These are phyloP conservation scores for Aegilops tauschii DNA, from an alignment of 176 grass and related monocot species.

Conservation along the genomic window DNA sequence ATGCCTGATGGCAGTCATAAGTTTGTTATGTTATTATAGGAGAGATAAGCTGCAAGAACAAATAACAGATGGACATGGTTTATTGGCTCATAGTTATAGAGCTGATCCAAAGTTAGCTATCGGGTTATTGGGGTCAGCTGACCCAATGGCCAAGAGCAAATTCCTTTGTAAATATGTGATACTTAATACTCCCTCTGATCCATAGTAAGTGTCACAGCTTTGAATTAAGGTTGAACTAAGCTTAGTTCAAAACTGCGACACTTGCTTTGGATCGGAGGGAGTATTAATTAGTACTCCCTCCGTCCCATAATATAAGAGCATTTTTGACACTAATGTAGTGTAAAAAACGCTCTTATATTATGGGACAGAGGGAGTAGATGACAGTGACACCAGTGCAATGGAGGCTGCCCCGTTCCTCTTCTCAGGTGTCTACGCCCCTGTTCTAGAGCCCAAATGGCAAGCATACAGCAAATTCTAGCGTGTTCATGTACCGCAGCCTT, in stretches of 20 bases:
- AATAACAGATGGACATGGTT: constrained; percentile 5
- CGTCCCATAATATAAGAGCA: too few relatives aligned
- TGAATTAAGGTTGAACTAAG: too few relatives aligned
- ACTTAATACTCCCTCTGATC: not conserved
- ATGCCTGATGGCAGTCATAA: not conserved
- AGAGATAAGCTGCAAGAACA: not conserved
- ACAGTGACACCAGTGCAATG: not conserved
- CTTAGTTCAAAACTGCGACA: too few relatives aligned
- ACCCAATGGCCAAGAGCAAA: not conserved
- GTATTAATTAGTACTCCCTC: not conserved
- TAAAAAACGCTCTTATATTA: too few relatives aligned
- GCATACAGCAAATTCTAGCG: not conserved
- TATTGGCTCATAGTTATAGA: not conserved
- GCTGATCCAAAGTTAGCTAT: not conserved
- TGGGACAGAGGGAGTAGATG: not conserved
- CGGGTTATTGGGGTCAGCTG: not conserved
- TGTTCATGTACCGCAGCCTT: not conserved
- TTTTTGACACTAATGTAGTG: too few relatives aligned
- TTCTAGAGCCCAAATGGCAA: not conserved
- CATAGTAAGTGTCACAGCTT: too few relatives aligned
- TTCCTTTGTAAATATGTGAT: not conserved
- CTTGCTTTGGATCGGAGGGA: not conserved
- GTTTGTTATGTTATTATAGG: not conserved
- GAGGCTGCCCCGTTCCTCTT: not conserved
- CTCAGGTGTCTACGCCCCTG: not conserved